Base-by-base conservation (phyloP, 805 yeast genomes). In the Kodamaea kaohsiungensis region DNA sequence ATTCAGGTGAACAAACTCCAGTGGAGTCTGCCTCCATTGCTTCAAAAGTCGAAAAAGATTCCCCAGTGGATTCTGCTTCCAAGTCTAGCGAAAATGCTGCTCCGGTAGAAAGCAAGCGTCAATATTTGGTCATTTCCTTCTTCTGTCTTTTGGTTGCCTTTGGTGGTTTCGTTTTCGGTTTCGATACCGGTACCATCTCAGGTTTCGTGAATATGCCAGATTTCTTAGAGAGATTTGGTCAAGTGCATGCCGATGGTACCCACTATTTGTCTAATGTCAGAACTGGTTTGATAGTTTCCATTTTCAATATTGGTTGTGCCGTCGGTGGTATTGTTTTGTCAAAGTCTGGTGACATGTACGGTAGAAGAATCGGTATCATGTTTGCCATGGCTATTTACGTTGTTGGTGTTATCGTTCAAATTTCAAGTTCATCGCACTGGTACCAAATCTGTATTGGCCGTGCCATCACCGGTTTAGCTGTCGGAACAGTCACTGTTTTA, bases 1-100 rank as follows among this genome's bases (percentile, higher is more conserved):
- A 58, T 22, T 63, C 74, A 46, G 74, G 71, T 51, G 65, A 61
- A 49, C 71, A 65, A 51, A 71, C 77, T 46, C 76, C 77, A 51
- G 66, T 66, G 38, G 61, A 61, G 43, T 63, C 61, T 53, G 61
- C 65, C 38, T 62, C 67, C 16, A 53, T 70, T 18, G 56, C 68
- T 33, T 66, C 62, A 19, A 66, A 66, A 51, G 63, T 35, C 33
- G 55, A 56, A n/a, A 53, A 50, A 25, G 27, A 15, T 7, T 19
- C 48, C 4, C 50, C 48, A 46, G 48, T 30, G 17, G 39, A 46
- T 19, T n/a, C 22, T 27, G 25, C 33, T 30, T 43, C 52, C 15
- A 25, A 48, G 25, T 22, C 25, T 22, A 22, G 25, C 16, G 47
- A 43, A 9, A 33, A 49, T n/a, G 42, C 15, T 27, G 17, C 17